Evolutionary conservation across 2,329 filamentous ascomycete species (phyloP).

Genomic region (Microdochium nivale): DNA sequence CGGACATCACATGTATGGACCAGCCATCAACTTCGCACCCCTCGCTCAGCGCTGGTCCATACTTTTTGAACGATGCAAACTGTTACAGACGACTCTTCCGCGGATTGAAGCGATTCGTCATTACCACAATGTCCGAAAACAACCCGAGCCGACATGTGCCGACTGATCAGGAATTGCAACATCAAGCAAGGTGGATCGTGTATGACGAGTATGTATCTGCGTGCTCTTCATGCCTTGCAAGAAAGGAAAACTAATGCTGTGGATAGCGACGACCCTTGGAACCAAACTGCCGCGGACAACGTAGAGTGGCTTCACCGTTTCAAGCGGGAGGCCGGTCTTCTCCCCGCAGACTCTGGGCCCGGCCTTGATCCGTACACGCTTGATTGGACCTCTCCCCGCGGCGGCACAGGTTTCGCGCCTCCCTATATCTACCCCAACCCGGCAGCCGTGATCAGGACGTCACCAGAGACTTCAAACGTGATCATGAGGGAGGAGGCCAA

Average conservation of each 20-base stretch:
- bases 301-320: slow-evolving; percentile 55
- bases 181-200: slow-evolving; percentile 54
- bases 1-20: background rate
- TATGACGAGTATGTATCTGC: slow-evolving; percentile 45
- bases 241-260: slow-evolving; percentile 10
- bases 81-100: slow-evolving; percentile 48
- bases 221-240: background rate
- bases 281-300: slow-evolving; percentile 56
- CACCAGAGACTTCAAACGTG: slow-evolving; percentile 22
- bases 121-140: slow-evolving; percentile 45
- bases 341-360: slow-evolving; percentile 37
- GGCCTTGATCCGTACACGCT: slow-evolving; percentile 30
- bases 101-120: slow-evolving; percentile 44
- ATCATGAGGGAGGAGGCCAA: slow-evolving; percentile 26
- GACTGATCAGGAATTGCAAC: slow-evolving; percentile 53
- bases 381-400: slow-evolving; percentile 38
- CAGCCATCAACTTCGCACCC: background rate
- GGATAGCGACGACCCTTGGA: slow-evolving; percentile 52
- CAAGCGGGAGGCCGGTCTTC: slow-evolving; percentile 48
- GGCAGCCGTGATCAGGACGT: slow-evolving; percentile 21
- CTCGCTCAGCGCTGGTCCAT: slow-evolving; percentile 21
- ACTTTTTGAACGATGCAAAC: slow-evolving; percentile 51
- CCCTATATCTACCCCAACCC: slow-evolving; percentile 40
- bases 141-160: slow-evolving; percentile 53
- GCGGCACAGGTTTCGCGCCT: slow-evolving; percentile 46